Percentiles rank a stretch among this genome's conserved stretches.
Evolutionary conservation across 2,329 filamentous ascomycete genomes (phyloP).

Genomic region (Colletotrichum eremochloae): DNA sequence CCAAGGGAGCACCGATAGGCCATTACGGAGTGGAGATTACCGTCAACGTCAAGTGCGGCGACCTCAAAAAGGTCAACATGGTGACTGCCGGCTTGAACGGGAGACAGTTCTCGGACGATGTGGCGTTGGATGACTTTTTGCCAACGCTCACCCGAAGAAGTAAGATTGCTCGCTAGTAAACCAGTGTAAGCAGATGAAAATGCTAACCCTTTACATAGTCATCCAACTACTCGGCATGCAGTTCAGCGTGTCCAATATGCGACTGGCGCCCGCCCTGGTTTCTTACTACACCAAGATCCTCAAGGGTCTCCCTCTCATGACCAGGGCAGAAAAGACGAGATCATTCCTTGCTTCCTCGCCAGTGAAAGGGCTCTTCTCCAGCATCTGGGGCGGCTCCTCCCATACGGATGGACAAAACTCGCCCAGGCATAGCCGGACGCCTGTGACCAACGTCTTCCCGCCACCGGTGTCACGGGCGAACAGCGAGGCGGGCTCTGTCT

Average conservation of each 20-base stretch:
- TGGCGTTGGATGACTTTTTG: conserved; percentile 79
- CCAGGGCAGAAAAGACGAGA: conserved; percentile 73
- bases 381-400: conserved; percentile 76
- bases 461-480: conserved; percentile 55
- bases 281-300: conserved; percentile 84
- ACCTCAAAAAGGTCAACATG: conserved; percentile 64
- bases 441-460: conserved; percentile 56
- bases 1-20: conserved; percentile 74
- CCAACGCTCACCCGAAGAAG: conserved; percentile 80
- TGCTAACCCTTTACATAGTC: conserved; percentile 65
- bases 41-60: conserved; percentile 70
- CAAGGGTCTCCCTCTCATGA: conserved; percentile 74
- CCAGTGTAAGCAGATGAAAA: not conserved
- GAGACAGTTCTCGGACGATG: conserved; percentile 78
- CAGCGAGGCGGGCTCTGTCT: conserved; percentile 64
- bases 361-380: conserved; percentile 86
- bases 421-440: conserved; percentile 57
- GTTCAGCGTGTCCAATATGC: conserved; percentile 74
- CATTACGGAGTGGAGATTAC: conserved; percentile 80
- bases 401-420: conserved; percentile 55
- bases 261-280: conserved; percentile 76
- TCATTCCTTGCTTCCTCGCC: conserved; percentile 86
- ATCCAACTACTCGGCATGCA: conserved; percentile 79
- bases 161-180: conserved; percentile 56
- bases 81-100: conserved; percentile 75